Conservation (phyloP, 2,329 filamentous ascomycete species). For the Aspergillus intermedius region DNA sequence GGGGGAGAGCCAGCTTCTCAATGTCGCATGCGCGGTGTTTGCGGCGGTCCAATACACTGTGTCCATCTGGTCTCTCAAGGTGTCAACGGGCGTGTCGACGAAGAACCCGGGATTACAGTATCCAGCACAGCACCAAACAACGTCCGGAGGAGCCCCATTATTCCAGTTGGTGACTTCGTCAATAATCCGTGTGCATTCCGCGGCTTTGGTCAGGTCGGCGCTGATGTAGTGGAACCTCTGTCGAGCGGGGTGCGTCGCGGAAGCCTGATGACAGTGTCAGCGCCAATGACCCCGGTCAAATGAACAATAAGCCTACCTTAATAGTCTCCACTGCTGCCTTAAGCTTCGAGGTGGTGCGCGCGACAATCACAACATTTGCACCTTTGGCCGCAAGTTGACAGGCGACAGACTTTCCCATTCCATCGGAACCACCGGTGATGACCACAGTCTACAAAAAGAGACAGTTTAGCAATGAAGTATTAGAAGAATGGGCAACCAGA, state of each 20-base stretch:
- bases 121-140: constrained; percentile 89
- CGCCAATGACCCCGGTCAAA: neutral
- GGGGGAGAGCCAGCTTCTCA: constrained; percentile 64
- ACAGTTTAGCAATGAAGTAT: constrained; percentile 10
- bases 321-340: constrained; percentile 61
- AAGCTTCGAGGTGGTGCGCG: constrained; percentile 70
- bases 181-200: constrained; percentile 65
- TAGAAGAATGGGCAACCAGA: neutral
- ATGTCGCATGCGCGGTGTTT: constrained; percentile 75
- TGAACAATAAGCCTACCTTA: constrained; percentile 40
- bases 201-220: constrained; percentile 68
- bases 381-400: constrained; percentile 72
- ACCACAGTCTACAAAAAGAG: constrained; percentile 62
- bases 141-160: constrained; percentile 62
- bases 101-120: constrained; percentile 68
- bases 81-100: constrained; percentile 62
- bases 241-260: constrained; percentile 56
- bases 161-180: constrained; percentile 74
- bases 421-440: constrained; percentile 86
- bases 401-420: constrained; percentile 75
- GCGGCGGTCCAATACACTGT: constrained; percentile 83
- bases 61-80: constrained; percentile 74
- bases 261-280: constrained; percentile 42
- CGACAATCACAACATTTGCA: constrained; percentile 78
- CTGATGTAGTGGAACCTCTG: constrained; percentile 81